Percentiles rank a stretch among this genome's conserved stretches.
Evolutionary conservation across 208 protist species (phyloP).

Genomic region (Leishmania turanica): DNA sequence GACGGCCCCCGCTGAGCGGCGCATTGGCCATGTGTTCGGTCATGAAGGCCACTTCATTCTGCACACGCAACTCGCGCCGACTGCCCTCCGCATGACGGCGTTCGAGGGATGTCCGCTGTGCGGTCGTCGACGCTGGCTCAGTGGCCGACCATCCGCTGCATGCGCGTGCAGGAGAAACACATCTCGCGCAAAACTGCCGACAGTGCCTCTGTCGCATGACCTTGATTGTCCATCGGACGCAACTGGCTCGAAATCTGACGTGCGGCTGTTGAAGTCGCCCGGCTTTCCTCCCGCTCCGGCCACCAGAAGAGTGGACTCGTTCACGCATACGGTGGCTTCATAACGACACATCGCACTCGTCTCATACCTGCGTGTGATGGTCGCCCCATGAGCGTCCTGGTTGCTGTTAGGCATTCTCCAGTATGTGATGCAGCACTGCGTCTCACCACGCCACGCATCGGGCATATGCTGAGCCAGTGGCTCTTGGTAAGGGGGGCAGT

Average conservation of each 20-base stretch:
- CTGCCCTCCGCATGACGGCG: not conserved
- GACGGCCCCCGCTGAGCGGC: not conserved
- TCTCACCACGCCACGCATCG: not conserved
- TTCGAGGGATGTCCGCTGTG: not conserved
- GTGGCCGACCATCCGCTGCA: not conserved
- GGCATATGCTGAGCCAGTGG: not conserved
- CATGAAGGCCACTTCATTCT: not conserved
- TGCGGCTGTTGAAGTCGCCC: not conserved
- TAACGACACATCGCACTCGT: not conserved
- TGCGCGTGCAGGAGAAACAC: not conserved
- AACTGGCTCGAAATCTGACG: not conserved
- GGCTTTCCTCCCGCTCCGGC: not conserved
- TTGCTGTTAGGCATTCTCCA: not conserved
- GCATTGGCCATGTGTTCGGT: not conserved
- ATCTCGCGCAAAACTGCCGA: not conserved
- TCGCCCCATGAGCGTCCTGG: not conserved
- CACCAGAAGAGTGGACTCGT: not conserved
- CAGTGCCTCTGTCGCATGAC: not conserved
- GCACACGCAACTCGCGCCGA: not conserved
- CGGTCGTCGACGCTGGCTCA: not conserved
- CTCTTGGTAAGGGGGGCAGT: not conserved
- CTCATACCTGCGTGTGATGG: not conserved
- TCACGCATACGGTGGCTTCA: not conserved
- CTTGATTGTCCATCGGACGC: not conserved
- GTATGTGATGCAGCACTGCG: not conserved